Conservation (phyloP, 2,329 filamentous ascomycete species). For the Talaromyces sp. region DNA sequence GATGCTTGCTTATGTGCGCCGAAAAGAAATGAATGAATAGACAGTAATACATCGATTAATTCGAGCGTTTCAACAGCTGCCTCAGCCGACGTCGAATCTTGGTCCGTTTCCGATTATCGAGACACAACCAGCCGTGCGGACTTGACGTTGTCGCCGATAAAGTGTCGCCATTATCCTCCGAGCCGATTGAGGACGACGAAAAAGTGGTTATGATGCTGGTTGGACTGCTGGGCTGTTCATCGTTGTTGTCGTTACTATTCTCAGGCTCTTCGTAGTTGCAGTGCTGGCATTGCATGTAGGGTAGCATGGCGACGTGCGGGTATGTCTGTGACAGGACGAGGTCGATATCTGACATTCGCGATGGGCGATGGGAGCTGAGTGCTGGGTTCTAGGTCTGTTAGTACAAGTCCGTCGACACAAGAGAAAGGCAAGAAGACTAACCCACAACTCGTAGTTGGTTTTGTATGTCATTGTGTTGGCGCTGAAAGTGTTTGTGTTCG, state of each 20-base stretch:
- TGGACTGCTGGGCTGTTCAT: constrained; percentile 28
- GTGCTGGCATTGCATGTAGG: constrained; percentile 29
- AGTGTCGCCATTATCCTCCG: not conserved
- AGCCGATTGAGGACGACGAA: not conserved
- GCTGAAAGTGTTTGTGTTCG: not conserved
- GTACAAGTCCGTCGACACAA: not conserved
- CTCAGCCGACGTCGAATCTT: constrained; percentile 15
- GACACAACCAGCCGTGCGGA: not conserved
- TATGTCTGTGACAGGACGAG: constrained; percentile 30
- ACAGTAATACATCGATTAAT: not conserved
- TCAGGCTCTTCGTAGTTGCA: constrained; percentile 25
- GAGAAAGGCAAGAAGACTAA: constrained; percentile 24
- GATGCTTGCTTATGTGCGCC: not conserved
- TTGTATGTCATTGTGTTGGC: constrained; percentile 35
- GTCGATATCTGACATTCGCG: constrained; percentile 26
- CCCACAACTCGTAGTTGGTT: constrained; percentile 40
- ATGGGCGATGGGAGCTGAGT: constrained; percentile 30
- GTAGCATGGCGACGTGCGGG: constrained; percentile 37
- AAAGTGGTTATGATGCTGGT: constrained; percentile 21
- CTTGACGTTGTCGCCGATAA: not conserved
- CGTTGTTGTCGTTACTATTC: too few relatives aligned
- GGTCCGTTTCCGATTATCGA: constrained; percentile 2
- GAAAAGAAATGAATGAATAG: not conserved
- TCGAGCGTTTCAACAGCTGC: constrained; percentile 4
- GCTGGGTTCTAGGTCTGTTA: constrained; percentile 24